Evolutionary conservation across 192 early-diverging fungal species (phyloP), one percentile per base, ranked within the genome.

Genomic region (Gigaspora rosea): DNA sequence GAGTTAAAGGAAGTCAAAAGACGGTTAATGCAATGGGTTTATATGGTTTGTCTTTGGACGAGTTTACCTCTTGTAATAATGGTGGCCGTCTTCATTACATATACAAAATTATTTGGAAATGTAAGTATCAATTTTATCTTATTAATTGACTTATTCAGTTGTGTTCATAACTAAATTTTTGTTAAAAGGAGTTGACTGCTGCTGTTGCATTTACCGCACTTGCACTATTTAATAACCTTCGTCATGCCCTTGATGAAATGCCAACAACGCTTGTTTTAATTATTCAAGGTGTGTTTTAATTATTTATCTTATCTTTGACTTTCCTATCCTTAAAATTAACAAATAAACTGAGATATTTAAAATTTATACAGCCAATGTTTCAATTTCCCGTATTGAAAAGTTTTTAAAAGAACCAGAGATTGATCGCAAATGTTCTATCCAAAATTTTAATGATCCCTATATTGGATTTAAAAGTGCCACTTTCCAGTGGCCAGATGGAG

Each of bases 341-440:
- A 7, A 41, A 3, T 41, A 41, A 1, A 41, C 2, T 41, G 41
- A 6, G 7, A 41, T 2, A 41, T 7, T 41, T 41, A 41, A 6
- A 41, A 41, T 41, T 56, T 57, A 41, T 56, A 9, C 59, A 74
- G 73, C 85, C 16, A 85, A 83, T 46, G 92, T 94, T 61, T 91
- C 92, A 66, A 72, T 93, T 27, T 80, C 76, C 15, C 91, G 93
- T 52, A 87, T 98, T 54, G 88, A 88, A 58, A 82, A 84, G 56
- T 98, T 94, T 75, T 83, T 98, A 51, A 82, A 78, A 9, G 92
- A 96, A 77, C 81, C 87, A 11, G 92, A 95, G 66, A 75, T 94
- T 48, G 85, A 88, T 79, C 59, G 84, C 66, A 79, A 82, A 48
- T 15, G 77, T 82, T 36, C 57, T 77, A 72, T 20, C 58, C 82